A percentile compares a stretch with the other conserved stretches of the same genome.
phyloP scores from a whole-genome alignment of 768 basidiomycete genomes.

The Leccinellum luteum region DNA sequence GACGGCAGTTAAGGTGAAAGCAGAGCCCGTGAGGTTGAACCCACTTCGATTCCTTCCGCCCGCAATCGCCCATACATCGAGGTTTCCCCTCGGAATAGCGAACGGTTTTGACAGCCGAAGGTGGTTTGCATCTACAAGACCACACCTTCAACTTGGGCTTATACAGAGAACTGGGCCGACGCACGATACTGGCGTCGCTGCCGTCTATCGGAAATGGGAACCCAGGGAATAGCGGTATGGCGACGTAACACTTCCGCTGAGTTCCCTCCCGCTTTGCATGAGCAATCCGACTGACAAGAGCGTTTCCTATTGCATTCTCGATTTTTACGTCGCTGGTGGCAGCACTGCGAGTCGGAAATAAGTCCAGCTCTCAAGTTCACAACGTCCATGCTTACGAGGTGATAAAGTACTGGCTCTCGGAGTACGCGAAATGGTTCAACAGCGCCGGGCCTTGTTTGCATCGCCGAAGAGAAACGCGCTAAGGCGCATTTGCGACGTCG shows the following conservation, averaged over 20 bases:
- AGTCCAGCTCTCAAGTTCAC: background rate
- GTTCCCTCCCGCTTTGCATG: constrained; percentile 78
- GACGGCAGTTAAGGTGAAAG: constrained; percentile 1
- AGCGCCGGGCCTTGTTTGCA: too few species aligned
- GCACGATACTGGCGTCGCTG: constrained; percentile 85
- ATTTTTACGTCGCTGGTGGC: constrained; percentile 79
- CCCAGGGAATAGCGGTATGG: constrained; percentile 89
- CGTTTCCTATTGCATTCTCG: constrained; percentile 94
- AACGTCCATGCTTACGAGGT: background rate
- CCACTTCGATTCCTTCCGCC: constrained; percentile 85
- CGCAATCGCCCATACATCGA: constrained; percentile 87
- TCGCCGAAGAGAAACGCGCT: too few species aligned
- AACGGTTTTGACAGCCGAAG: constrained; percentile 89
- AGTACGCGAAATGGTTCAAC: too few species aligned
- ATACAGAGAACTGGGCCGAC: constrained; percentile 26
- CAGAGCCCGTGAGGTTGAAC: background rate
- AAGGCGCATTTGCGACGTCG: too few species aligned
- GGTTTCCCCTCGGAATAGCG: constrained; percentile 82
- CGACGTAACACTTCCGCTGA: constrained; percentile 88
- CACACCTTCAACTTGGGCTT: background rate
- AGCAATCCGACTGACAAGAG: constrained; percentile 86
- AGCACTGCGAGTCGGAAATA: constrained; percentile 47
- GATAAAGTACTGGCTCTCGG: too few species aligned
- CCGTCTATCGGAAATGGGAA: constrained; percentile 93
- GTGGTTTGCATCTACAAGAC: constrained; percentile 79